Conservation (phyloP, 106 monocot species). For the Platanthera zijinensis region DNA sequence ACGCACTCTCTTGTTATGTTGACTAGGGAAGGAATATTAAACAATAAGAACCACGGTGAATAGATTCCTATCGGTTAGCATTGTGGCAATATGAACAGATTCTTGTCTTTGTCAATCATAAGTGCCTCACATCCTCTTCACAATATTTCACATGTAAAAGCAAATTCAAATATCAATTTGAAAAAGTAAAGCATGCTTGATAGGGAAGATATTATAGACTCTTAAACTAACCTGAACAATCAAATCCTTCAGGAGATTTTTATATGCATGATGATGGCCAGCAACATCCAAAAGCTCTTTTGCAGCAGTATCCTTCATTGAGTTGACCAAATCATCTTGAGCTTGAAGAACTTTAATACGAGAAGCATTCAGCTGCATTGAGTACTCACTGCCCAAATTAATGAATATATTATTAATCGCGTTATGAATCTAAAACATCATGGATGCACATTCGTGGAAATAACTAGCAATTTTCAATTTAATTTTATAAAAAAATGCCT, state of each 20-base stretch:
- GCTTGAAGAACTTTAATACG: conserved; percentile 29
- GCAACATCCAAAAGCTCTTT: conserved; percentile 22
- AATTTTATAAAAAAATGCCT: background rate
- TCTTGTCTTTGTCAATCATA: background rate
- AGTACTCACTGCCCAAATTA: conserved; percentile 24
- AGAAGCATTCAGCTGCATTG: conserved; percentile 33
- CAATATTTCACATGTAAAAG: background rate
- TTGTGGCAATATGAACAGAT: background rate
- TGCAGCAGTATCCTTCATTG: conserved; percentile 29
- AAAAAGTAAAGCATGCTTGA: background rate
- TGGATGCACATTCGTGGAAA: background rate
- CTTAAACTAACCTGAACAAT: conserved; percentile 21
- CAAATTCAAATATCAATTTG: background rate
- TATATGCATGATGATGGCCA: conserved; percentile 20
- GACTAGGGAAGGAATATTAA: background rate
- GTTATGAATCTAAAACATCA: background rate
- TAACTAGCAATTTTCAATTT: conserved; percentile 1
- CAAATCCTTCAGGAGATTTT: conserved; percentile 17
- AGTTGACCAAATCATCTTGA: conserved; percentile 26
- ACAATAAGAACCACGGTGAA: background rate
- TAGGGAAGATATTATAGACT: background rate
- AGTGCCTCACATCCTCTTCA: background rate
- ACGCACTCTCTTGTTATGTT: background rate
- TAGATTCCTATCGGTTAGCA: background rate
- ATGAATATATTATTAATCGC: conserved; percentile 1